Evolutionary conservation across 345 rosid genomes (phyloP), one percentile per base, ranked within the genome.

Genomic region (Populus simonii): DNA sequence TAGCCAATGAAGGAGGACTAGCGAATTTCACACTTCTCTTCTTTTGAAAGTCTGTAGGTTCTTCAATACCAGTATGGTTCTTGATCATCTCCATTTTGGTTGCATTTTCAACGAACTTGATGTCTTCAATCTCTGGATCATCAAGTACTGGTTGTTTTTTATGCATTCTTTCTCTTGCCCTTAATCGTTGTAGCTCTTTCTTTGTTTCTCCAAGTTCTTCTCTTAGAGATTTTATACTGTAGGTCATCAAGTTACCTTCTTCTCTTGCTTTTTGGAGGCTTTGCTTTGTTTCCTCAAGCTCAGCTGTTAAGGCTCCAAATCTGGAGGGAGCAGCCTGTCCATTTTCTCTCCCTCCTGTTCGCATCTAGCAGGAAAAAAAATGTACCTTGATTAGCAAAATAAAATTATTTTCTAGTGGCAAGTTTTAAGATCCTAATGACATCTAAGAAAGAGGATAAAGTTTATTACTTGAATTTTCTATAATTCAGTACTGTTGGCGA

Each of bases 201-300:
- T 81, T 87, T 15, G 83, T 82, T 41, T 71, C 85, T 62, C 86
- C 87, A 4, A 87, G 91, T 63, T 92, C 97, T 36, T 83, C 79
- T 62, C 71, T 84, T 17, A 91, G 86, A 36, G 86, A 69, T 59
- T 78, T 74, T 49, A 91, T 76, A 77, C 75, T 15, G 15, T 72
- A 49, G 22, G 84, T 79, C 83, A 88, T 79, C 15, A 81, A n/a
- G 57, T 66, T 87, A 36, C 82, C 82, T 79, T 84, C 90, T 80
- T 86, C 87, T 78, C 80, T 76, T 6, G 89, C 89, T 71, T 72
- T 86, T 29, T 80, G 27, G 23, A 91, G 90, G 82, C 67, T 84
- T 65, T 79, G 73, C 77, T 87, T 91, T 66, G 88, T 89, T 51
- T 89, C 87, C 75, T 86, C 89, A 9, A 92, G 92, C 87, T 92